These are phyloP conservation scores for Grammothele lineata DNA, from an alignment of 768 basidiomycete species.

Conservation along the genomic window DNA sequence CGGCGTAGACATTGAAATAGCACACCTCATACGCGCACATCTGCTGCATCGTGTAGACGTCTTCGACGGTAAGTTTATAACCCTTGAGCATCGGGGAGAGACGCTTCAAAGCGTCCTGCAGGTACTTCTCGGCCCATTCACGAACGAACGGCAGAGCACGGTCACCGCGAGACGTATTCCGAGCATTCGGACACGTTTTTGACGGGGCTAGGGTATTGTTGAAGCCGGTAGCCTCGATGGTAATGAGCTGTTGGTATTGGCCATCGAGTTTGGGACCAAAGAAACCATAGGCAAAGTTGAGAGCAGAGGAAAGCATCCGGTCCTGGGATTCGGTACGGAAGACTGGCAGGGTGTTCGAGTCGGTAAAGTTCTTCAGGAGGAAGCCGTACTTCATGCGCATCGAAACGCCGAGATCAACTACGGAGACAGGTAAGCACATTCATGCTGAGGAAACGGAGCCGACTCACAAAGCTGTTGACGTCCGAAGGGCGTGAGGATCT, in stretches of 20 bases:
- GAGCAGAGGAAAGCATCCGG: constrained; percentile 30
- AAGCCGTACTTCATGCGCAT: constrained; percentile 43
- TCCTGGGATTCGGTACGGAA: constrained; percentile 43
- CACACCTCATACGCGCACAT: constrained; percentile 47
- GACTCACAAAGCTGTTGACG: constrained; percentile 38
- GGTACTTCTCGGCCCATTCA: constrained; percentile 37
- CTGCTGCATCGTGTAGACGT: constrained; percentile 33
- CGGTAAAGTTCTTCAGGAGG: constrained; percentile 37
- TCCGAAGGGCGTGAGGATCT: constrained; percentile 45
- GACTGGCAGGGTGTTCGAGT: constrained; percentile 37
- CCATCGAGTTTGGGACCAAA: constrained; percentile 28
- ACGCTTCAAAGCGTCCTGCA: constrained; percentile 31
- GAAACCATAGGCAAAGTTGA: constrained; percentile 49
- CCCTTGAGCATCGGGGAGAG: constrained; percentile 29
- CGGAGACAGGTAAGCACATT: not conserved
- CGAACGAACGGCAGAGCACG: constrained; percentile 36
- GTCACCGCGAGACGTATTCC: constrained; percentile 22
- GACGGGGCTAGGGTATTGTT: constrained; percentile 47
- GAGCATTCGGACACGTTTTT: constrained; percentile 28
- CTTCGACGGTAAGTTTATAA: constrained; percentile 25
- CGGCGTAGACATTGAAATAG: constrained; percentile 48
- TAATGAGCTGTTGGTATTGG: constrained; percentile 45
- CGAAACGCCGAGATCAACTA: constrained; percentile 35
- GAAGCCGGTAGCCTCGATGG: constrained; percentile 38
- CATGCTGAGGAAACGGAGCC: constrained; percentile 1